Evolutionary conservation across 257 asterid species (phyloP).

Genomic region (Cinchona pubescens): DNA sequence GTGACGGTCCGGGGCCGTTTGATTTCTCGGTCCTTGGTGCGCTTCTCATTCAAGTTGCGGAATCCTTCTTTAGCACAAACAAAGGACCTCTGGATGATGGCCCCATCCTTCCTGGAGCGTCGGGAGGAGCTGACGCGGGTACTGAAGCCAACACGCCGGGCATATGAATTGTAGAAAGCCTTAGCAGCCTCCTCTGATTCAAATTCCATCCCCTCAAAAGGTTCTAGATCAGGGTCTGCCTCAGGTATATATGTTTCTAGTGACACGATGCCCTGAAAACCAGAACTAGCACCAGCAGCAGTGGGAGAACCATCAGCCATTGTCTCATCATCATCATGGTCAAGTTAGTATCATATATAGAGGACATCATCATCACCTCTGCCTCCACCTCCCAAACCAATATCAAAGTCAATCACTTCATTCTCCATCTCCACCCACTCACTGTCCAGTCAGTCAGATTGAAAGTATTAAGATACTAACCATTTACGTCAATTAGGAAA

Average conservation of each 20-base stretch:
- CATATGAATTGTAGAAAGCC: slow-evolving; percentile 89
- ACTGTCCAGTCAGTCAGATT: not conserved
- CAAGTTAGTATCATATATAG: too few species aligned
- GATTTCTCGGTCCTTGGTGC: slow-evolving; percentile 81
- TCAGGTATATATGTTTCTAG: slow-evolving; percentile 49
- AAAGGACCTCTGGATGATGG: slow-evolving; percentile 92
- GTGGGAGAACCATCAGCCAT: slow-evolving; percentile 48
- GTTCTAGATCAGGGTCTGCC: slow-evolving; percentile 84
- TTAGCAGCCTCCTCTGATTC: slow-evolving; percentile 99
- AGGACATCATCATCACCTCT: slow-evolving; percentile 32
- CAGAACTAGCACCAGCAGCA: slow-evolving; percentile 28
- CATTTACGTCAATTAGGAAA: too few species aligned
- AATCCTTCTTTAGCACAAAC: slow-evolving; percentile 98
- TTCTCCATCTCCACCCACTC: slow-evolving; percentile 49
- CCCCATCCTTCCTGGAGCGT: slow-evolving; percentile 95
- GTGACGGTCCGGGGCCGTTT: slow-evolving; percentile 86
- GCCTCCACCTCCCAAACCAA: slow-evolving; percentile 62
- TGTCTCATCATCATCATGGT: slow-evolving; percentile 46
- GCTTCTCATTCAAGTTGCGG: slow-evolving; percentile 86
- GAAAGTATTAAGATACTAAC: too few species aligned
- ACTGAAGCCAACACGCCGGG: slow-evolving; percentile 94
- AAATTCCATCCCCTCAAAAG: slow-evolving; percentile 90
- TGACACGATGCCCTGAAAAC: slow-evolving; percentile 40
- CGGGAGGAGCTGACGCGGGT: slow-evolving; percentile 99
- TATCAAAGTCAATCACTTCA: slow-evolving; percentile 69